phyloP scores from a whole-genome alignment of 2,329 filamentous ascomycete species.

The Didymella glomerata region DNA sequence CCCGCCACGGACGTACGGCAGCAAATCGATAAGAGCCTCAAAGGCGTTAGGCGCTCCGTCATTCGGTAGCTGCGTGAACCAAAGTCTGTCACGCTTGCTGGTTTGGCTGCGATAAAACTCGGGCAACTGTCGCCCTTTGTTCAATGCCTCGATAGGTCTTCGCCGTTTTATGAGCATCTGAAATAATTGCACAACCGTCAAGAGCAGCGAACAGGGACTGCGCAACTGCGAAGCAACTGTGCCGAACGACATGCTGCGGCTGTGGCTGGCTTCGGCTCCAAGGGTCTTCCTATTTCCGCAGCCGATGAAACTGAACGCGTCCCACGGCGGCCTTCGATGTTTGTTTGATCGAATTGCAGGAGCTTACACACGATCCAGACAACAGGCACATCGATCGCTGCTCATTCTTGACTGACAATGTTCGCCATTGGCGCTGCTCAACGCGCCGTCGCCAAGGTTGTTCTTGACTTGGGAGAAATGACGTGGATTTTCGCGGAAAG shows the following conservation, averaged over 20 bases:
- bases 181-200: background rate
- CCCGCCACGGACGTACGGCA: slow-evolving; percentile 23
- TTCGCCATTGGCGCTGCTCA: slow-evolving; percentile 14
- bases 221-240: slow-evolving; percentile 13
- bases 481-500: slow-evolving; percentile 13
- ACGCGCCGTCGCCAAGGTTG: slow-evolving; percentile 12
- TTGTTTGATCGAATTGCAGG: slow-evolving; percentile 12
- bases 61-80: slow-evolving; percentile 14
- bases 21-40: slow-evolving; percentile 38
- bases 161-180: background rate
- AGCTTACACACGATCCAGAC: slow-evolving; percentile 1
- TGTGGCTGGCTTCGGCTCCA: slow-evolving; percentile 19
- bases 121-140: slow-evolving; percentile 10
- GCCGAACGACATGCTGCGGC: slow-evolving; percentile 22
- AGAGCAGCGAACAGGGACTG: slow-evolving; percentile 9
- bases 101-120: background rate
- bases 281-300: slow-evolving; percentile 18
- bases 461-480: slow-evolving; percentile 12
- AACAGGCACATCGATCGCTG: slow-evolving; percentile 1
- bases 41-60: slow-evolving; percentile 20
- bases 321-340: slow-evolving; percentile 4
- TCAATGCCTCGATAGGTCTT: background rate
- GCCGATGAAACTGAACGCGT: slow-evolving; percentile 20
- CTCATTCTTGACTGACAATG: slow-evolving; percentile 4
- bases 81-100: slow-evolving; percentile 19